These are phyloP conservation scores for Entomortierella beljakovae DNA, from an alignment of 192 early-diverging fungal genomes.

Conservation along the genomic window DNA sequence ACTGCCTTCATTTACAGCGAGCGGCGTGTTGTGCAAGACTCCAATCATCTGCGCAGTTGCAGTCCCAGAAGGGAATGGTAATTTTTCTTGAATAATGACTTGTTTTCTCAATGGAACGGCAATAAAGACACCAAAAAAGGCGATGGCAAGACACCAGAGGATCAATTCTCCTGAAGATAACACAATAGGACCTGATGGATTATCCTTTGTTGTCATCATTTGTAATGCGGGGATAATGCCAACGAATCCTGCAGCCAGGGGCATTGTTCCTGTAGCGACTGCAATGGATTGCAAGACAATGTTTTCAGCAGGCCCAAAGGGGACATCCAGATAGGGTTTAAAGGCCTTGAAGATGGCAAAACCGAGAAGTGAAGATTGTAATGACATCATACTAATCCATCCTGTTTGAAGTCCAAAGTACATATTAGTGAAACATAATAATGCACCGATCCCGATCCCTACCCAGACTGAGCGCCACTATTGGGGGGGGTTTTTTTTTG, in stretches of 20 bases:
- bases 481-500: too few species aligned
- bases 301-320: constrained; percentile 86
- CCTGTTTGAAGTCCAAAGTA: constrained; percentile 90
- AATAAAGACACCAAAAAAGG: constrained; percentile 94
- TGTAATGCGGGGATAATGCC: constrained; percentile 86
- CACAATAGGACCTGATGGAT: constrained; percentile 62
- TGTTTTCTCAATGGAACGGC: constrained; percentile 82
- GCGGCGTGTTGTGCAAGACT: constrained; percentile 71
- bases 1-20: constrained; percentile 48
- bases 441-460: constrained; percentile 73
- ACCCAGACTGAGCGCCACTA: constrained; percentile 66
- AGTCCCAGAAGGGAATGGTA: constrained; percentile 88
- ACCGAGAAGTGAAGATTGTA: constrained; percentile 78
- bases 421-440: constrained; percentile 88
- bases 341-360: constrained; percentile 81
- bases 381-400: constrained; percentile 85
- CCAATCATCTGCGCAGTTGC: constrained; percentile 89
- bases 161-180: constrained; percentile 65
- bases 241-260: constrained; percentile 83
- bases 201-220: constrained; percentile 69
- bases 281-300: constrained; percentile 87
- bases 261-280: constrained; percentile 89
- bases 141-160: constrained; percentile 79
- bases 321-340: constrained; percentile 52
- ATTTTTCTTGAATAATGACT: constrained; percentile 84